phyloP scores from a whole-genome alignment of 163 green algal genomes.

The Prototheca cutis region DNA sequence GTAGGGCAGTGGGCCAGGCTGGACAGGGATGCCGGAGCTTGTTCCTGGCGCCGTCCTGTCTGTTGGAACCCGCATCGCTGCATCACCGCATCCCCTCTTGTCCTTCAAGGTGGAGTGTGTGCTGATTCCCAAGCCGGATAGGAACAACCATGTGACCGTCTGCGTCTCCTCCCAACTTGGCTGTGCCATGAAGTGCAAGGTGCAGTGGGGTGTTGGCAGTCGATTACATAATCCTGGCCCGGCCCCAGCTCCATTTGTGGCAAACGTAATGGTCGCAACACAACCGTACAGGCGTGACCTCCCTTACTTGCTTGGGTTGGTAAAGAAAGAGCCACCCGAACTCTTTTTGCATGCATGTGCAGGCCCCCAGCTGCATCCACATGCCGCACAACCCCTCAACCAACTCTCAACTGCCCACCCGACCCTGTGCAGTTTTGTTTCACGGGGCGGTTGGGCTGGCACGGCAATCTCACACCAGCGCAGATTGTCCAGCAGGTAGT shows the following conservation, averaged over 20 bases:
- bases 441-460: conserved; percentile 65
- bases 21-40: neutral
- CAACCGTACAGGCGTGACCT: too few species aligned
- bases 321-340: neutral
- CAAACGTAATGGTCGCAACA: too few species aligned
- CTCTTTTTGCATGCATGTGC: neutral
- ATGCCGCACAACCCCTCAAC: neutral
- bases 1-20: neutral
- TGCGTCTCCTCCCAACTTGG: conserved; percentile 78
- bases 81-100: neutral
- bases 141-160: conserved; percentile 54
- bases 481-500: conserved; percentile 84
- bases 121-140: conserved; percentile 59
- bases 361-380: too few species aligned
- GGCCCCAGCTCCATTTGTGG: too few species aligned
- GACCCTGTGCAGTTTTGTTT: conserved; percentile 67
- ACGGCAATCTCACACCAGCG: conserved; percentile 53
- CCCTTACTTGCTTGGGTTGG: neutral
- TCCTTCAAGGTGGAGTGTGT: conserved; percentile 58
- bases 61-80: neutral
- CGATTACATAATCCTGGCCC: too few species aligned
- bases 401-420: neutral
- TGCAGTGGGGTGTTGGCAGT: neutral
- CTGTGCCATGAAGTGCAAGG: conserved; percentile 82
- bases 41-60: neutral